A percentile compares a stretch with the other conserved stretches of the same genome.
Evolutionary conservation across 495 filamentous ascomycete species (phyloP).

Genomic region (Penicillium cosmopolitanum): DNA sequence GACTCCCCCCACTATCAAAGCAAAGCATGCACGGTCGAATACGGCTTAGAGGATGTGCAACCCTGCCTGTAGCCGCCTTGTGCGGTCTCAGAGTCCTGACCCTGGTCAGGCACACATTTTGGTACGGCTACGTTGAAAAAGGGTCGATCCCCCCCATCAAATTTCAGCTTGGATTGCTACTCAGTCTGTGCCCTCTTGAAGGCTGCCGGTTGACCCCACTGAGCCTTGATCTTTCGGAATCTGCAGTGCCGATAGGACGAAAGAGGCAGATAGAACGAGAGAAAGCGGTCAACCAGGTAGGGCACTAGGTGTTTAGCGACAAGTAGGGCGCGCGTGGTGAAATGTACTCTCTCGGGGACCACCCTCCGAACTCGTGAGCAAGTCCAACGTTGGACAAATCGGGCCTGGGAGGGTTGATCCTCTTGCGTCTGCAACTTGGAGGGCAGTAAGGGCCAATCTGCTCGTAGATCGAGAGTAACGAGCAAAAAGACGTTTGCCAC

Average conservation of each 20-base stretch:
- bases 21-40: slow-evolving; percentile 44
- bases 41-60: slow-evolving; percentile 38
- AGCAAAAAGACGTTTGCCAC: slow-evolving; percentile 29
- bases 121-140: slow-evolving; percentile 9
- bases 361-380: slow-evolving; percentile 12
- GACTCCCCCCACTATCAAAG: slow-evolving; percentile 41
- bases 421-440: slow-evolving; percentile 9
- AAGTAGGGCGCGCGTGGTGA: not conserved
- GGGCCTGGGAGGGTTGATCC: slow-evolving; percentile 13
- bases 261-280: slow-evolving; percentile 15
- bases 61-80: slow-evolving; percentile 22
- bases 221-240: slow-evolving; percentile 19
- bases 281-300: slow-evolving; percentile 2
- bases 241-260: not conserved
- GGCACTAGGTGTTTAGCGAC: not conserved
- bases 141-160: slow-evolving; percentile 22
- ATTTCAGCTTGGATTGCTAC: slow-evolving; percentile 29
- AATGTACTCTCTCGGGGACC: slow-evolving; percentile 1
- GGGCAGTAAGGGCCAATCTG: slow-evolving; percentile 19
- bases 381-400: slow-evolving; percentile 11
- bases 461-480: slow-evolving; percentile 15
- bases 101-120: slow-evolving; percentile 7
- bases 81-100: slow-evolving; percentile 6
- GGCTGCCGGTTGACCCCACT: slow-evolving; percentile 14
- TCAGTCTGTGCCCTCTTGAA: slow-evolving; percentile 31